phyloP scores from a whole-genome alignment of 1,284 basidiomycete species.

The Cryptococcus wingfieldii region DNA sequence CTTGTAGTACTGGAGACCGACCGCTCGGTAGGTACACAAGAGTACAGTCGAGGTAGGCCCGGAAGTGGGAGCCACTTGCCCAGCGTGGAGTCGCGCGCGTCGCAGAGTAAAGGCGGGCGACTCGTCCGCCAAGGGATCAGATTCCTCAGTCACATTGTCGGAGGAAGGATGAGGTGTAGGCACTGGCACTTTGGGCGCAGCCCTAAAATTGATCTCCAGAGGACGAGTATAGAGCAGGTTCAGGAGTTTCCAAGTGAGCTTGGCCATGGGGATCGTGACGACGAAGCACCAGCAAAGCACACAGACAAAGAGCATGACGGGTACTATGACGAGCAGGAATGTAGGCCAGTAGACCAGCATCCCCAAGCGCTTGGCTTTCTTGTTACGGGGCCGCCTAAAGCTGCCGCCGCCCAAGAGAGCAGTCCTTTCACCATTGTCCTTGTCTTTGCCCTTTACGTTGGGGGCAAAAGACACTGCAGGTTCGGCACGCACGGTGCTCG shows the following conservation, averaged over 20 bases:
- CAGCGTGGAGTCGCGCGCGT: slow-evolving; percentile 58
- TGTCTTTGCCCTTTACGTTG: slow-evolving; percentile 7
- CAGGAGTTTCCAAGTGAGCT: slow-evolving; percentile 88
- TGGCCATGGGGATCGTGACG: slow-evolving; percentile 96
- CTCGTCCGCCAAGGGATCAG: slow-evolving; percentile 19
- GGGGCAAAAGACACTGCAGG: slow-evolving; percentile 38
- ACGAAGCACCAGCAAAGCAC: slow-evolving; percentile 88
- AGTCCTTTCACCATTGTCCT: slow-evolving; percentile 22
- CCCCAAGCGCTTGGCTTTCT: slow-evolving; percentile 50
- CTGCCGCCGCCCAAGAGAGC: slow-evolving; percentile 24
- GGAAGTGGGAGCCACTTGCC: slow-evolving; percentile 68
- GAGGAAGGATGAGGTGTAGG: slow-evolving; percentile 21
- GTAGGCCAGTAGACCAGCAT: slow-evolving; percentile 70
- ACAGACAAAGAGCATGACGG: slow-evolving; percentile 80
- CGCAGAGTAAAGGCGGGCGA: slow-evolving; percentile 54
- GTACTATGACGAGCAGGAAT: slow-evolving; percentile 74
- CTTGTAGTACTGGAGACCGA: slow-evolving; percentile 94
- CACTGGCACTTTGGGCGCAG: slow-evolving; percentile 43
- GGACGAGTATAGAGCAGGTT: slow-evolving; percentile 77
- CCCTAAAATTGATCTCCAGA: slow-evolving; percentile 82
- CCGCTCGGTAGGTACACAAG: slow-evolving; percentile 89
- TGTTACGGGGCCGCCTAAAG: slow-evolving; percentile 35
- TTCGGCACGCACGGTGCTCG: slow-evolving; percentile 17
- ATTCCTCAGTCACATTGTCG: slow-evolving; percentile 19
- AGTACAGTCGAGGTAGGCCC: slow-evolving; percentile 78